Evolutionary conservation across 345 rosid genomes (phyloP), one percentile per base, ranked within the genome.

Genomic region (Pugionium dolabratum): DNA sequence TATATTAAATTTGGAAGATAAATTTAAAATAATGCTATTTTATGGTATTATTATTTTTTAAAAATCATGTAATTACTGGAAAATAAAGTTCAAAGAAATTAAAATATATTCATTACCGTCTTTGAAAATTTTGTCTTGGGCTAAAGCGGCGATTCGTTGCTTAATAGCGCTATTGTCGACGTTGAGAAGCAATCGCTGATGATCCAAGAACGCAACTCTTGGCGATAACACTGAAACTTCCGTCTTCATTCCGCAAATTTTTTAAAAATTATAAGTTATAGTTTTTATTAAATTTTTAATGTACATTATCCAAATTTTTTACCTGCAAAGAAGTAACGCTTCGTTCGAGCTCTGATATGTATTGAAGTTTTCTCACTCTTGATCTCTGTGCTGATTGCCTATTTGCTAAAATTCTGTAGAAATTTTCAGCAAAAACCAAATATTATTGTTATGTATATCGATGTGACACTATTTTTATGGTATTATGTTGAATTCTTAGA

Each of bases 321-420:
- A 84, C 98, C 78, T 91, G 98, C 70, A 91, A 82, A 9, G 95
- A 81, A 46, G 85, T 87, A 41, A 91, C 92, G 72, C 92, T 85
- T 1, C 92, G 92, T 82, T 91, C 96, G 10, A 91, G 96, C 66
- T 91, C 96, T 43, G 98, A 91, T 65, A 91, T 91, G 78, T 91
- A 89, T 72, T 89, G 98, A 25, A 91, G 76, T 76, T 91, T 91
- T 69, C 92, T 84, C 71, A 89, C 98, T 61, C 98, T 82, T 69
- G 98, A 91, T 71, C 96, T 83, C 54, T 91, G 98, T 32, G 98
- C 96, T 11, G 98, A 91, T 73, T 91, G 98, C 61, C 98, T 78
- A 72, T 91, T 91, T 47, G 96, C 98, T 76, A 91, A 74, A 57
- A 91, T 73, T 59, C 71, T 73, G 50, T 44, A 43, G 40, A 59